Percentiles rank a stretch among this genome's conserved stretches.
Evolutionary conservation across 2,329 filamentous ascomycete species (phyloP).

Genomic region (Endocalyx cinctus): DNA sequence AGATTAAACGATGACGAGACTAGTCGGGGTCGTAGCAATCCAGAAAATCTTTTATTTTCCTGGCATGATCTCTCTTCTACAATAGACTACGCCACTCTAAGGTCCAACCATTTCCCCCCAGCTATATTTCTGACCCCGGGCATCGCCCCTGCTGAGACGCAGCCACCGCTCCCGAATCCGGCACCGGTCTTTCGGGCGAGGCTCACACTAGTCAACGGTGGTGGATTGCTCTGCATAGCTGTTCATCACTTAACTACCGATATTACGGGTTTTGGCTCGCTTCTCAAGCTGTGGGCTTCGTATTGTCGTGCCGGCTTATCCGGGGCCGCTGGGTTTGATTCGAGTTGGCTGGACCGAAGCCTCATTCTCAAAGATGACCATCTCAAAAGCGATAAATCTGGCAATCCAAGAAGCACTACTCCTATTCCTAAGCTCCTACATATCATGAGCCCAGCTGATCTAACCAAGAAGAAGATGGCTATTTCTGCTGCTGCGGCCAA

Average conservation of each 20-base stretch:
- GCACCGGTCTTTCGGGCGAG: constrained; percentile 21
- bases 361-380: too few relatives aligned
- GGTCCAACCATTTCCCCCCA: constrained; percentile 18
- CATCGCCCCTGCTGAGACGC: constrained; percentile 14
- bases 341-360: constrained; percentile 16
- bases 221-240: constrained; percentile 20
- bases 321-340: constrained; percentile 10
- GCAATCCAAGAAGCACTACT: neutral
- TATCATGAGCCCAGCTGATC: constrained; percentile 5
- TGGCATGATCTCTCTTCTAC: constrained; percentile 15
- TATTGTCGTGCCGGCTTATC: constrained; percentile 16
- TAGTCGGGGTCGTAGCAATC: constrained; percentile 7
- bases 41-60: constrained; percentile 15
- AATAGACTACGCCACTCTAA: constrained; percentile 17
- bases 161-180: constrained; percentile 13
- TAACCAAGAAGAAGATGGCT: too few relatives aligned
- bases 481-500: too few relatives aligned
- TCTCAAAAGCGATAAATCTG: constrained; percentile 4
- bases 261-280: constrained; percentile 22
- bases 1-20: too few relatives aligned
- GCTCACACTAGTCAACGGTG: constrained; percentile 17
- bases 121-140: constrained; percentile 10
- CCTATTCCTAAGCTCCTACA: constrained; percentile 18
- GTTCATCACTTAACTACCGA: constrained; percentile 23
- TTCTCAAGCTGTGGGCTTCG: constrained; percentile 25